phyloP scores from a whole-genome alignment of 352 stramenopile genomes.

The Nothophytophthora sp. region DNA sequence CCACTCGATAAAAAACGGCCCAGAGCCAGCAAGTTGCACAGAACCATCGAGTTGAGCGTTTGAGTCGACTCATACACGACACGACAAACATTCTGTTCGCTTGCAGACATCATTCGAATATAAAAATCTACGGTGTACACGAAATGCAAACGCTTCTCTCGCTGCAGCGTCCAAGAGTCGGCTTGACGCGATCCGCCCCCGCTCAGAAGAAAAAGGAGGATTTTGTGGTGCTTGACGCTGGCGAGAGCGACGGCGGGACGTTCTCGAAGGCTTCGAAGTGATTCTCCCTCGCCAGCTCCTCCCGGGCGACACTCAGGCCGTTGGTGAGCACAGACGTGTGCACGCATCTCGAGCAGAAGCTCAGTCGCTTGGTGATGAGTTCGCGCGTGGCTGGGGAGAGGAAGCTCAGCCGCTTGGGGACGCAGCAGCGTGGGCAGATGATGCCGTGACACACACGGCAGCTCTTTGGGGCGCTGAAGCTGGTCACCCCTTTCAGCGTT shows the following conservation, averaged over 20 bases:
- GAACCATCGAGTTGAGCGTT: no score
- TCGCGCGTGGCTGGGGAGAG: conserved; percentile 13
- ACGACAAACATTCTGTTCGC: no score
- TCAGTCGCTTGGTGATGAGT: conserved; percentile 12
- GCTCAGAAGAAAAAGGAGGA: no score
- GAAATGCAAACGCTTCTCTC: no score
- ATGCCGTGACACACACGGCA: conserved; percentile 25
- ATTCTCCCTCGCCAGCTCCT: conserved; percentile 6
- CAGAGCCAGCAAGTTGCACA: no score
- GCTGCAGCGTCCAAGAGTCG: no score
- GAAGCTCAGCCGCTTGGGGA: conserved; percentile 10
- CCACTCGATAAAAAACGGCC: no score
- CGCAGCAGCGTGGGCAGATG: conserved; percentile 17
- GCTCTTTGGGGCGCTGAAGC: conserved; percentile 13
- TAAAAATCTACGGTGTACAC: no score
- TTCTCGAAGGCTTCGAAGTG: conserved; percentile 11
- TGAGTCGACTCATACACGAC: no score
- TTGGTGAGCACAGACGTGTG: conserved; percentile 2
- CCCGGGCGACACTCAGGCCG: conserved; percentile 1
- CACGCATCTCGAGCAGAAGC: conserved; percentile 10
- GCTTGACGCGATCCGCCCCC: no score
- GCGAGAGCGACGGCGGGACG: conserved; percentile 6
- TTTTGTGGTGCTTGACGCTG: background rate
- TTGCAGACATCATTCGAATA: no score
- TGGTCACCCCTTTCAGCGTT: conserved; percentile 10